Percentiles rank a stretch among this genome's conserved stretches.
These are phyloP conservation scores for Fraxinus angustifolia DNA, from an alignment of 305 asterid species.

Conservation along the genomic window DNA sequence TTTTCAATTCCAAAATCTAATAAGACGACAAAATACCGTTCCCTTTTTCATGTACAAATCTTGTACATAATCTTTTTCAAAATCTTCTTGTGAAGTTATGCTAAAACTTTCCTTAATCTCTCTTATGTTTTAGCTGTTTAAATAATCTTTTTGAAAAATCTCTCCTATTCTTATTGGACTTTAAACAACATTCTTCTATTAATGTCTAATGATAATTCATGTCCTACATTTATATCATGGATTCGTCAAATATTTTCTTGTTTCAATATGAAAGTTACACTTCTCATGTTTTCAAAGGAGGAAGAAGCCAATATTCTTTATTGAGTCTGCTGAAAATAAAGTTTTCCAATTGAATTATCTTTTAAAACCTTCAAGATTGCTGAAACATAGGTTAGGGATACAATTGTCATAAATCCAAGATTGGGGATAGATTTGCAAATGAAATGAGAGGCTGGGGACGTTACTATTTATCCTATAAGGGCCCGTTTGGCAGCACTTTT, in stretches of 20 bases:
- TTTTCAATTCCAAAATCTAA: not conserved
- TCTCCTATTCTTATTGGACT: not conserved
- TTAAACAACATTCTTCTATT: not conserved
- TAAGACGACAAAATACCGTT: not conserved
- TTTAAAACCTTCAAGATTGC: not conserved
- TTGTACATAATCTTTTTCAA: not conserved
- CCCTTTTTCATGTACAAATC: not conserved
- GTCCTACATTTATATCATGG: not conserved
- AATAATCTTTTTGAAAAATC: not conserved
- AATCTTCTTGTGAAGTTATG: not conserved
- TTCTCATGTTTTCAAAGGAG: not conserved
- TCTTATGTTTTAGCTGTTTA: not conserved
- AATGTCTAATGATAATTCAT: not conserved
- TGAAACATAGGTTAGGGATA: not conserved
- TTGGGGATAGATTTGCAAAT: not conserved
- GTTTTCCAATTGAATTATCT: not conserved
- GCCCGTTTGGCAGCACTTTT: not conserved
- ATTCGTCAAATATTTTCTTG: not conserved
- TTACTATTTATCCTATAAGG: not conserved
- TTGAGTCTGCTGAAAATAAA: not conserved
- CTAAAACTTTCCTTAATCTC: not conserved
- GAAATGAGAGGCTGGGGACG: not conserved
- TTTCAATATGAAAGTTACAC: not conserved
- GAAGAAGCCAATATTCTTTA: not conserved
- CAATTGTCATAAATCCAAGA: not conserved